Evolutionary conservation across 495 filamentous ascomycete genomes (phyloP).

Genomic region (Penicillium malachiteum): DNA sequence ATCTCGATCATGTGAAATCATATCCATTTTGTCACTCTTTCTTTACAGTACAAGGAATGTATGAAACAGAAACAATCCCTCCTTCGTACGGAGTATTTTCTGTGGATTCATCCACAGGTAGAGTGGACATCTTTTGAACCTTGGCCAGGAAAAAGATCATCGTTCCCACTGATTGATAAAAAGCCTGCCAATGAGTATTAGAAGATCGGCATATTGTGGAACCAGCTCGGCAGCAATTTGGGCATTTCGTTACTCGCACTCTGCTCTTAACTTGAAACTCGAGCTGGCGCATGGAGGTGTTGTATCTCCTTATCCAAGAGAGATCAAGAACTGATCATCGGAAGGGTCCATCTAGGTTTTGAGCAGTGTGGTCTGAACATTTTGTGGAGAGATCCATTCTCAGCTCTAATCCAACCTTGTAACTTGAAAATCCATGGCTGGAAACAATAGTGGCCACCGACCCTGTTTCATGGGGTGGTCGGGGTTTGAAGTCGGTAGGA

Average conservation of each 20-base stretch:
- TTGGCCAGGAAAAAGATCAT: slow-evolving; percentile 7
- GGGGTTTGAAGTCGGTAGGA: not conserved
- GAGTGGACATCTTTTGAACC: slow-evolving; percentile 8
- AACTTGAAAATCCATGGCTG: no score
- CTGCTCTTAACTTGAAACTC: not conserved
- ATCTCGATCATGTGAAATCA: not conserved
- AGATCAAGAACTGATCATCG: not conserved
- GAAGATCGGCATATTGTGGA: slow-evolving; percentile 14
- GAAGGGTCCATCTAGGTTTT: no score
- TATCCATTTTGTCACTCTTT: not conserved
- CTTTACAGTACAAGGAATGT: slow-evolving; percentile 11
- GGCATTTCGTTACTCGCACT: not conserved
- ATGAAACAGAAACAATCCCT: slow-evolving; percentile 2
- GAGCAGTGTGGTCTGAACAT: no score
- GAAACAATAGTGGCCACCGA: not conserved
- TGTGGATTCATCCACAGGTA: slow-evolving; percentile 6
- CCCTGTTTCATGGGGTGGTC: slow-evolving; percentile 1
- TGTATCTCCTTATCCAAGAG: not conserved
- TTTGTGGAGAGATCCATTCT: no score
- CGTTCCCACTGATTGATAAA: slow-evolving; percentile 27
- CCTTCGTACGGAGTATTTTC: not conserved
- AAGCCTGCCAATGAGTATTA: slow-evolving; percentile 7
- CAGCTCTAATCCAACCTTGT: no score
- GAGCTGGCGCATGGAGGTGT: not conserved
- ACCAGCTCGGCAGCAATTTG: slow-evolving; percentile 6